Conservation (phyloP, 495 filamentous ascomycete genomes). For the Neurospora tetrasperma region DNA sequence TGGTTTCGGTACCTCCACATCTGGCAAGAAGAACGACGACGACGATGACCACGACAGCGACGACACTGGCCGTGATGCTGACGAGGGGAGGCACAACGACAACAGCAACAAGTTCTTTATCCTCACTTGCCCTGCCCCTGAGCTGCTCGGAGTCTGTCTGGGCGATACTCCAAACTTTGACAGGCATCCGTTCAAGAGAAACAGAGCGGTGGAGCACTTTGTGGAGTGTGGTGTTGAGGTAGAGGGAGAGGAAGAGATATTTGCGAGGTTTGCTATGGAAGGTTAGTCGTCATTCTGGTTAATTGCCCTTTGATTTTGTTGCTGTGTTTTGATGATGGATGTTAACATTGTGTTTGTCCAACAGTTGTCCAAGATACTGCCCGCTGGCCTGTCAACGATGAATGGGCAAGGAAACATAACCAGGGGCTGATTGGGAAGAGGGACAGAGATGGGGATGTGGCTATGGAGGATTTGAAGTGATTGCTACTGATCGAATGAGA, state of each 20-base stretch:
- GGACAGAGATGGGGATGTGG: background rate
- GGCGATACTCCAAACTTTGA: background rate
- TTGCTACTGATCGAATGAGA: background rate
- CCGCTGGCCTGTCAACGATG: background rate
- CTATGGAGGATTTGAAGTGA: background rate
- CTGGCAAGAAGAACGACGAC: too few relatives aligned
- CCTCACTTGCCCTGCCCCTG: background rate
- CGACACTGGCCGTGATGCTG: too few relatives aligned
- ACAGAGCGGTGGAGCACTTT: background rate
- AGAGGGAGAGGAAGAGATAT: background rate
- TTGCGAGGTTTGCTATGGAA: background rate
- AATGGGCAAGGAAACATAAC: background rate
- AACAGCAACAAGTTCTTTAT: background rate
- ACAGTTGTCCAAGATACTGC: background rate
- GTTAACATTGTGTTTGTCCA: background rate
- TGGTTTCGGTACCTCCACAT: background rate
- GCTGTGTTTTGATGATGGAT: too few relatives aligned
- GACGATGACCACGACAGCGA: background rate
- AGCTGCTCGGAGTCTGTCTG: background rate
- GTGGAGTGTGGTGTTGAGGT: background rate
- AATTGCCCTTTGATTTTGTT: too few relatives aligned
- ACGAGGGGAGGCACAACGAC: too few relatives aligned
- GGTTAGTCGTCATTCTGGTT: background rate
- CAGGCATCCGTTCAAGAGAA: background rate
- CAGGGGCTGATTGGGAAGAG: background rate